Evolutionary conservation across 495 filamentous ascomycete genomes (phyloP).

Genomic region (Aspergillus homomorphus): DNA sequence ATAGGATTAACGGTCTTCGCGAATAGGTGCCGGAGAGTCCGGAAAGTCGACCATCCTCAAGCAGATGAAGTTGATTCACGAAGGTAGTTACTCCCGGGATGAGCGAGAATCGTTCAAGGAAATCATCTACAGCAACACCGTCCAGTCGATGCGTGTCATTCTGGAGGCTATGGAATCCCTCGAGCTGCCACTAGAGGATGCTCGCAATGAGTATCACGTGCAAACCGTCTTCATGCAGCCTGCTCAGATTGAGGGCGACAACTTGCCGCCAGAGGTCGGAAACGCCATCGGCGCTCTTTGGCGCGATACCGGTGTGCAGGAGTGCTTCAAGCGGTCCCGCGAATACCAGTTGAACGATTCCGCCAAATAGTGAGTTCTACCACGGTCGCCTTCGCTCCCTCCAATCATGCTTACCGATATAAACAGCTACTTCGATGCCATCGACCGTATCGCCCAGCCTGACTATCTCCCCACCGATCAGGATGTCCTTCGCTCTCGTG

Average conservation of each 20-base stretch:
- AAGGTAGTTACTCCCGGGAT: slow-evolving; percentile 56
- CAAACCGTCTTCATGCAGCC: slow-evolving; percentile 97
- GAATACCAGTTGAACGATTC: slow-evolving; percentile 99
- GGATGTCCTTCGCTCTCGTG: slow-evolving; percentile 94
- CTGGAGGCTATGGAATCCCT: slow-evolving; percentile 94
- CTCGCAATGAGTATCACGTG: slow-evolving; percentile 85
- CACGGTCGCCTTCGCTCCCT: background rate
- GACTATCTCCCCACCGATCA: slow-evolving; percentile 98
- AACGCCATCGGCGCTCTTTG: slow-evolving; percentile 89
- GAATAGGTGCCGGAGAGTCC: slow-evolving; percentile 93
- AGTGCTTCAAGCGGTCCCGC: slow-evolving; percentile 89
- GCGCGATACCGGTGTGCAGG: slow-evolving; percentile 92
- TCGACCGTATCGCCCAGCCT: slow-evolving; percentile 83
- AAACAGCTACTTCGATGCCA: slow-evolving; percentile 90
- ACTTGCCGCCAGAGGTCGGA: slow-evolving; percentile 89
- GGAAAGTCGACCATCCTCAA: slow-evolving; percentile 99
- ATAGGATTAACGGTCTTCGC: slow-evolving; percentile 13
- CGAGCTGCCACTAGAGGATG: slow-evolving; percentile 84
- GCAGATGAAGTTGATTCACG: slow-evolving; percentile 82
- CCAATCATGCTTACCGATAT: slow-evolving; percentile 7
- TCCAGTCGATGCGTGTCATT: slow-evolving; percentile 94
- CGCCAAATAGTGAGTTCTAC: slow-evolving; percentile 81
- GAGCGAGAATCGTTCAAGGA: slow-evolving; percentile 71
- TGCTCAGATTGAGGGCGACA: slow-evolving; percentile 92
- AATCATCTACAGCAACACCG: slow-evolving; percentile 98